Percentiles rank a stretch among this genome's conserved stretches.
These are phyloP conservation scores for Aspergillus tanneri DNA, from an alignment of 2,329 filamentous ascomycete genomes.

Conservation along the genomic window DNA sequence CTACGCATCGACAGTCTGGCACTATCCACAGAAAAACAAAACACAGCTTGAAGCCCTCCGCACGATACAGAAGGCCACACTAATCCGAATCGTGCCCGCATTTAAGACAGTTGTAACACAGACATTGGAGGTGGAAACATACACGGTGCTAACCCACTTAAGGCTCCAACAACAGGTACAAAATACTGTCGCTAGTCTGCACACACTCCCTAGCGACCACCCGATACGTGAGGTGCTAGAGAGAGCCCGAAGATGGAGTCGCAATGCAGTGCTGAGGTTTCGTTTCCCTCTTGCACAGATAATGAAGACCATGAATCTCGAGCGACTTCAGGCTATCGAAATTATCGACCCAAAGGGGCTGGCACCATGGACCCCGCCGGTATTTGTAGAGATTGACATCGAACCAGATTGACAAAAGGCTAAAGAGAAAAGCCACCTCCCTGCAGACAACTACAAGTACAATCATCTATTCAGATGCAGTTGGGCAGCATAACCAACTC, in stretches of 20 bases:
- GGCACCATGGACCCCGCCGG: constrained; percentile 19
- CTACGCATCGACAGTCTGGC: constrained; percentile 26
- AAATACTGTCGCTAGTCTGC: constrained; percentile 10
- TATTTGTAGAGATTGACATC: constrained; percentile 27
- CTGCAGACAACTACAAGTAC: constrained; percentile 8
- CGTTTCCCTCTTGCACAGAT: constrained; percentile 23
- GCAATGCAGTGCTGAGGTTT: background rate
- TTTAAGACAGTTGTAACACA: constrained; percentile 20
- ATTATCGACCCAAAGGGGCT: constrained; percentile 23
- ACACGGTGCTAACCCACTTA: constrained; percentile 16
- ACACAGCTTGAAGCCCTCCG: constrained; percentile 17
- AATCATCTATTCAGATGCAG: constrained; percentile 21
- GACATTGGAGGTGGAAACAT: constrained; percentile 19
- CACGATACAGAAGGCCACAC: constrained; percentile 18
- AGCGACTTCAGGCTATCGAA: constrained; percentile 20
- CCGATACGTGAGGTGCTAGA: constrained; percentile 13
- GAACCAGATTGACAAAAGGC: constrained; percentile 21
- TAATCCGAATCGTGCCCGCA: constrained; percentile 21
- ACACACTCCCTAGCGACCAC: constrained; percentile 17
- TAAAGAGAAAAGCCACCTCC: constrained; percentile 16
- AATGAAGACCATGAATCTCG: constrained; percentile 19
- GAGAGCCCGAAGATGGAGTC: constrained; percentile 8
- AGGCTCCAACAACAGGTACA: constrained; percentile 12
- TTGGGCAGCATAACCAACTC: constrained; percentile 17
- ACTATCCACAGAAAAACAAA: constrained; percentile 22